These are phyloP conservation scores for Arthrinium phaeospermum DNA, from an alignment of 2,329 filamentous ascomycete species.

Conservation along the genomic window DNA sequence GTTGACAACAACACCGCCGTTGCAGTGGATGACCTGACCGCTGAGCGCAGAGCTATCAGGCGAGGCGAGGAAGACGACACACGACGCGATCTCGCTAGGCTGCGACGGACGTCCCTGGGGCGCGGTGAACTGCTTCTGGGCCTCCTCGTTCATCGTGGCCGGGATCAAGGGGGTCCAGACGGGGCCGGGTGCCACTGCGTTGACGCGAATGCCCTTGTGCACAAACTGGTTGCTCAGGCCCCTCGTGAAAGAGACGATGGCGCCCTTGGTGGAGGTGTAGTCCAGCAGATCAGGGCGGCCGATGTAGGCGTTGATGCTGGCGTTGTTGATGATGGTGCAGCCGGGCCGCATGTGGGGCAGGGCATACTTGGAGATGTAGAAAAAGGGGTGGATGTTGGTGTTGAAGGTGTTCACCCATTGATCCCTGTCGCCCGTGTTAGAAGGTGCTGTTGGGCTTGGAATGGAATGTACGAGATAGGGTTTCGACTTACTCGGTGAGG, in stretches of 20 bases:
- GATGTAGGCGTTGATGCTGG: conserved; percentile 83
- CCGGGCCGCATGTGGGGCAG: conserved; percentile 78
- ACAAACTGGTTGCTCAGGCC: conserved; percentile 78
- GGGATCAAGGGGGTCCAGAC: conserved; percentile 81
- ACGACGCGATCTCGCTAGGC: conserved; percentile 81
- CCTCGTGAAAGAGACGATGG: conserved; percentile 80
- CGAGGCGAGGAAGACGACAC: conserved; percentile 80
- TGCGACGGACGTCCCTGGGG: conserved; percentile 81
- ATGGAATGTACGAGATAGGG: not conserved
- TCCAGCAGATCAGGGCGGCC: conserved; percentile 81
- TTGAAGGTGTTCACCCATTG: conserved; percentile 83
- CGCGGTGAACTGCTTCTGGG: conserved; percentile 73
- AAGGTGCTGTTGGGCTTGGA: not conserved
- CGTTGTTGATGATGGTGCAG: conserved; percentile 82
- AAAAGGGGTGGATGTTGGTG: conserved; percentile 83
- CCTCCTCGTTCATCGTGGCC: conserved; percentile 72
- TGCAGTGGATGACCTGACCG: conserved; percentile 69
- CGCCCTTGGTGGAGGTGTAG: conserved; percentile 81
- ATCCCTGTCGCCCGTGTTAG: conserved; percentile 52
- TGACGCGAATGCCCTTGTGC: conserved; percentile 67
- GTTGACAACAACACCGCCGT: conserved; percentile 56
- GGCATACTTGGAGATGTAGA: conserved; percentile 79
- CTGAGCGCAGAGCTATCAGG: conserved; percentile 75
- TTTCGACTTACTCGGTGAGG: conserved; percentile 63
- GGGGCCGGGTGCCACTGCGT: conserved; percentile 73